These are phyloP conservation scores for Hypericum perforatum DNA, from an alignment of 345 rosid species.

Conservation along the genomic window DNA sequence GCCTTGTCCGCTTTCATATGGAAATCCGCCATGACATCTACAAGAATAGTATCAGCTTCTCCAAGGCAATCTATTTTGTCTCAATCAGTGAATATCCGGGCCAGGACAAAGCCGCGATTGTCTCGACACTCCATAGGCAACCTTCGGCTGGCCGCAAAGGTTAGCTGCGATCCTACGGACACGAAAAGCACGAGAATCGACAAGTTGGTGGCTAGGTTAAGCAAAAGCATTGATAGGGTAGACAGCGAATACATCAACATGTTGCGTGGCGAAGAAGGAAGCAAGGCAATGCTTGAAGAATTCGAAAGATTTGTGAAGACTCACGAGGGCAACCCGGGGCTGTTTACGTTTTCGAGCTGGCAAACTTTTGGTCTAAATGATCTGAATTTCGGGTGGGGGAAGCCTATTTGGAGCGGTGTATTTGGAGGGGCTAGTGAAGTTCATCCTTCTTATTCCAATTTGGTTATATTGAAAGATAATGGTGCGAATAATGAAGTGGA, in stretches of 20 bases:
- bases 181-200: background rate
- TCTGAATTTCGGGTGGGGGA: slow-evolving; percentile 12
- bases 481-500: background rate
- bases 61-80: background rate
- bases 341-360: slow-evolving; percentile 7
- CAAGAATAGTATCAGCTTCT: background rate
- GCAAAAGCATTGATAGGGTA: background rate
- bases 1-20: slow-evolving; percentile 13
- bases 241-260: background rate
- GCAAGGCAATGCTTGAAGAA: background rate
- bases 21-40: slow-evolving; percentile 10
- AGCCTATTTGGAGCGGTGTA: slow-evolving; percentile 5
- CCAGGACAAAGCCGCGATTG: background rate
- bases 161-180: background rate
- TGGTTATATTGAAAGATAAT: slow-evolving; percentile 3
- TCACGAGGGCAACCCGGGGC: background rate
- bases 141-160: background rate
- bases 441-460: background rate
- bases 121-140: background rate
- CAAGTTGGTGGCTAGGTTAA: background rate
- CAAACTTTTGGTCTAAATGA: slow-evolving; percentile 2
- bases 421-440: slow-evolving; percentile 1
- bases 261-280: background rate
- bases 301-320: background rate
- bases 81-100: slow-evolving; percentile 4